phyloP scores from a whole-genome alignment of 176 grass and related monocot genomes.

The Avena sativa region DNA sequence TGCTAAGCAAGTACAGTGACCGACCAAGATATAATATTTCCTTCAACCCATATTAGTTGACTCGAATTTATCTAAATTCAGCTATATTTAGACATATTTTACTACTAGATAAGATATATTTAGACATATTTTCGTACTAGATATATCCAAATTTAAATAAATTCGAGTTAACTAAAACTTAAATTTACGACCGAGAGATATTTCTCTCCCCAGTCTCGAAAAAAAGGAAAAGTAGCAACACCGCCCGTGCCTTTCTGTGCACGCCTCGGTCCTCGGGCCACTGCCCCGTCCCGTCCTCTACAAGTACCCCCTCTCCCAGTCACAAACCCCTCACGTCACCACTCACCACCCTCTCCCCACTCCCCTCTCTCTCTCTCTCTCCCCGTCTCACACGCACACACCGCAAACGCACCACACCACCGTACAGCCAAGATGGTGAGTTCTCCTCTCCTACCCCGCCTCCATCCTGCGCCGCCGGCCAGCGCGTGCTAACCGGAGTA shows the following conservation, averaged over 20 bases:
- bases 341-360: not conserved
- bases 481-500: not conserved
- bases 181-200: too few species aligned
- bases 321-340: constrained; percentile 10
- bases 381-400: not conserved
- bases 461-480: not conserved
- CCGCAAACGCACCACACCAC: not conserved
- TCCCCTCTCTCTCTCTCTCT: not conserved
- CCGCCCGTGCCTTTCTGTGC: constrained; percentile 1
- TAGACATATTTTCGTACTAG: too few species aligned
- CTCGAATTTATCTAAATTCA: too few species aligned
- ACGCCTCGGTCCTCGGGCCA: not conserved
- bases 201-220: too few species aligned
- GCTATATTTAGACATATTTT: too few species aligned
- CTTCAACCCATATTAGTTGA: too few species aligned
- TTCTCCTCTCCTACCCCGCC: not conserved
- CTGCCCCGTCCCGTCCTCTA: not conserved
- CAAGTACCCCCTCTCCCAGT: constrained; percentile 32
- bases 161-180: too few species aligned
- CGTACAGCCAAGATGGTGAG: not conserved
- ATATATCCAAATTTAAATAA: too few species aligned
- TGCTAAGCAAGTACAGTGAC: too few species aligned
- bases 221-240: not conserved
- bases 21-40: too few species aligned
- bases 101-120: too few species aligned